Base-by-base conservation (phyloP, 2,329 filamentous ascomycete genomes). In the Cladobotryum mycophilum region DNA sequence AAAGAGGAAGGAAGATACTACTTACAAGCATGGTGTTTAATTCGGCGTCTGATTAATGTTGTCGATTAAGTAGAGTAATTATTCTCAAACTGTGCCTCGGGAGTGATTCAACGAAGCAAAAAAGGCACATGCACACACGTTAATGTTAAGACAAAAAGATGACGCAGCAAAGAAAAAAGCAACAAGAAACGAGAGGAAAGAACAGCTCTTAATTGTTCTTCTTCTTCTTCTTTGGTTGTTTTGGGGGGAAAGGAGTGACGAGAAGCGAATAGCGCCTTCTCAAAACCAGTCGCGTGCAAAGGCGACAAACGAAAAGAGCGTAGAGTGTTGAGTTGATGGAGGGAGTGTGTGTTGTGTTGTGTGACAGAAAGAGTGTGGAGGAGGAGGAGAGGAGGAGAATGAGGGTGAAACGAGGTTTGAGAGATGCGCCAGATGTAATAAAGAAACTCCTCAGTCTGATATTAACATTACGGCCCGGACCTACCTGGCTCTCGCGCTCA, bases 11-110 rank as follows among this genome's bases (percentile, higher is more conserved):
- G 17, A 36, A 20, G 35, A 45, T 15, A 9, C 14, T 15, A 53
- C 51, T 53, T 18, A 53, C 51, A 53, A 53, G 46, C 51, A 53
- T 53, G 51, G 42, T 53, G n/a, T n/a, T 30, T 40, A 41, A 22
- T 38, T 42, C 17, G 41, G 41, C 37, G 33, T 25, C 9, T 33
- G 47, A 53, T 43, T 25, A 40, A 49, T 53, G 43, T 41, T 49
- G 41, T 37, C 14, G 41, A 46, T 41, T 41, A 41, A 48, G 34
- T 43, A 5, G 41, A 41, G 30, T 13, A 48, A 30, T 30, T 5
- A 30, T 30, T 30, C 25, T 30, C 25, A 30, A 30, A 30, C 25
- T 30, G 25, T 30, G 25, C 25, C 25, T 30, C 25, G 25, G 9
- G 25, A 11, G 25, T 30, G 25, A 30, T 30, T 30, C 25, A 30